Base-by-base conservation (phyloP, 208 protist species). In the Phytomonas francai region DNA sequence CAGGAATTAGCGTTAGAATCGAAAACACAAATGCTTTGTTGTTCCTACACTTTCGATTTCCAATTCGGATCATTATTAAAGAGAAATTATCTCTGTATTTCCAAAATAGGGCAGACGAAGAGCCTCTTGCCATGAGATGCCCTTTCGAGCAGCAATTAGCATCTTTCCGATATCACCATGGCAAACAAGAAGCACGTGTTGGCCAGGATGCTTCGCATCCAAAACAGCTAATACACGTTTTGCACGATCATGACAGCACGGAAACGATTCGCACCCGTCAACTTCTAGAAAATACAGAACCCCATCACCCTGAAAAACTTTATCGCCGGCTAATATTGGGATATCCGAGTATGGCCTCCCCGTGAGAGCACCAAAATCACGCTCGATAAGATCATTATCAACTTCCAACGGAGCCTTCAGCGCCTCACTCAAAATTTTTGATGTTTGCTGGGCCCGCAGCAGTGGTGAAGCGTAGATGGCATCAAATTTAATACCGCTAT, bases 91-190 rank as follows among this genome's bases (percentile, higher is more conserved):
- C 30, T 92, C 85, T 0, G 92, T 94, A 68, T 97, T 97, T 16
- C 73, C 83, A 70, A 97, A 83, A 65, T 93, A 97, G 0, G 87
- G 85, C 5, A 84, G 34, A 45, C 65, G 31, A 29, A 97, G 73
- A 0, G 76, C 92, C 12, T 95, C 79, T 30, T 76, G 58, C 92
- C 92, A 97, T 30, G 67, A 54, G 22, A 92, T 77, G 7, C 77
- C 76, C 51, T 70, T 78, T 27, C 79, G 80, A 5, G 75, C 88
- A 1, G 89, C 89, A 39, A 83, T 73, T 14, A 97, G 58, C 92
- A 97, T 97, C 68, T 93, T 97, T n/a, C 85, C 87, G 67, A 97
- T 92, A 68, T 97, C 92, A 14, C 92, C 92, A 65, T 97, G 92
- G 62, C 89, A 94, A 33, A 94, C 89, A 0, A 95, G 76, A 61